Evolutionary conservation across 2,329 filamentous ascomycete genomes (phyloP), one percentile per base, ranked within the genome.

Genomic region (Aschersonia sp.): DNA sequence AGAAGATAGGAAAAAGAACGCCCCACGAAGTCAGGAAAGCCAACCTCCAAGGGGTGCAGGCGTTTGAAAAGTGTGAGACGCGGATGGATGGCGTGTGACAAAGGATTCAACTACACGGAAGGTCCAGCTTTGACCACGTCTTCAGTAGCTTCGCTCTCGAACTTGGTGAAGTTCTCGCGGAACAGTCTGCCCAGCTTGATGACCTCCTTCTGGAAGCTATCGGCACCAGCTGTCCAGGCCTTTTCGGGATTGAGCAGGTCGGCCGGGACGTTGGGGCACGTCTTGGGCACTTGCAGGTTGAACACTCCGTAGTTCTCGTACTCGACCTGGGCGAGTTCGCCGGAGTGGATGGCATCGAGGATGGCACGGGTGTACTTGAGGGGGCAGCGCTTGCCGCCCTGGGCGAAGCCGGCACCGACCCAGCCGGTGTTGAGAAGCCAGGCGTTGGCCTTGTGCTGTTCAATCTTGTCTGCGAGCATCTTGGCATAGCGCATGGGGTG

Each of bases 351-450:
- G 64, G 90, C 85, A 68, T 98, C 90, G 58, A 98, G 82, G 66
- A 98, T 97, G 60, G 92, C 90, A 60, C 92, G 89, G 40, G 92
- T 98, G 76, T 97, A 98, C 75, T 96, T 96, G 66, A 97, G 79
- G 41, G 90, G 90, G 79, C 90, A 97, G 58, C 90, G 85, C 80
- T 94, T 94, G 68, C 89, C 89, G 56, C 89, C 90, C 60, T 88
- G 92, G 60, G 83, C 81, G 61, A 85, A 86, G 62, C 87, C 87
- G 60, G 89, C 89, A 63, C 89, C 89, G 63, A 94, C 88, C 89
- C 89, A 96, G 58, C 89, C 89, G 60, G 89, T 96, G 83, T 96
- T 96, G 68, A 98, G 83, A 57, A 98, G 78, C 92, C 92, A 98
- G 59, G 90, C 92, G 66, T 95, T 94, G 70, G 88, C 84, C 61